A percentile compares a stretch with the other conserved stretches of the same genome.
Conservation (phyloP, 2,329 filamentous ascomycete genomes). For the Exserohilum rostratum region DNA sequence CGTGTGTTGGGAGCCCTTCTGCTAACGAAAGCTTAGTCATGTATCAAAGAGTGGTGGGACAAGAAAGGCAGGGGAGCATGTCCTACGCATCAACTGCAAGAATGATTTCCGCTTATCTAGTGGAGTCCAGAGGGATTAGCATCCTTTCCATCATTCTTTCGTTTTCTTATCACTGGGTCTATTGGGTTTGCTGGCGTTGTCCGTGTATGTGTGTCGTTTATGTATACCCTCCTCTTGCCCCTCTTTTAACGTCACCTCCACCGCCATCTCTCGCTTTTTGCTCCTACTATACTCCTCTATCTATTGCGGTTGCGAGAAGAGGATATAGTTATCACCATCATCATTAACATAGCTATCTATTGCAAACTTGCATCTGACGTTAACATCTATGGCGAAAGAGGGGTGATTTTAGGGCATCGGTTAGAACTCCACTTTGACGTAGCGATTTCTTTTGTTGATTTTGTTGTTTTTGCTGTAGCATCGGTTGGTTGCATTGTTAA, state of each 20-base stretch:
- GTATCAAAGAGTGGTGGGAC: slow-evolving; percentile 67
- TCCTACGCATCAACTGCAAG: slow-evolving; percentile 63
- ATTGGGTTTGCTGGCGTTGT: not conserved
- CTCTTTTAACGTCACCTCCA: not conserved
- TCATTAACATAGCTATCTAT: too few relatives aligned
- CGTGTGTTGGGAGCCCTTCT: not conserved
- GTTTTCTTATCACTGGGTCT: not conserved
- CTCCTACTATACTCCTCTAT: too few relatives aligned
- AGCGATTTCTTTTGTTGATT: not conserved
- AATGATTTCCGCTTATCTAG: slow-evolving; percentile 23
- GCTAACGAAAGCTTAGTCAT: slow-evolving; percentile 45
- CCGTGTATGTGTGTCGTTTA: not conserved
- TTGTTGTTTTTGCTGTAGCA: too few relatives aligned
- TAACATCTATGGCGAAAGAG: too few relatives aligned
- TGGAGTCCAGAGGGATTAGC: too few relatives aligned
- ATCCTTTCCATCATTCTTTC: not conserved
- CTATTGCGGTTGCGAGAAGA: too few relatives aligned
- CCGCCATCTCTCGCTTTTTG: not conserved
- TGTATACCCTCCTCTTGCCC: slow-evolving; percentile 1
- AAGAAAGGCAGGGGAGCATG: slow-evolving; percentile 62
- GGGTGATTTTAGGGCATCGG: not conserved
- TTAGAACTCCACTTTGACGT: not conserved
- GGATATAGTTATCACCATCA: not conserved
- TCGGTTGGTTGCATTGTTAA: too few relatives aligned
- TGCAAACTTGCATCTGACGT: too few relatives aligned